phyloP scores from a whole-genome alignment of 257 asterid genomes.

The Solanum sitiens region DNA sequence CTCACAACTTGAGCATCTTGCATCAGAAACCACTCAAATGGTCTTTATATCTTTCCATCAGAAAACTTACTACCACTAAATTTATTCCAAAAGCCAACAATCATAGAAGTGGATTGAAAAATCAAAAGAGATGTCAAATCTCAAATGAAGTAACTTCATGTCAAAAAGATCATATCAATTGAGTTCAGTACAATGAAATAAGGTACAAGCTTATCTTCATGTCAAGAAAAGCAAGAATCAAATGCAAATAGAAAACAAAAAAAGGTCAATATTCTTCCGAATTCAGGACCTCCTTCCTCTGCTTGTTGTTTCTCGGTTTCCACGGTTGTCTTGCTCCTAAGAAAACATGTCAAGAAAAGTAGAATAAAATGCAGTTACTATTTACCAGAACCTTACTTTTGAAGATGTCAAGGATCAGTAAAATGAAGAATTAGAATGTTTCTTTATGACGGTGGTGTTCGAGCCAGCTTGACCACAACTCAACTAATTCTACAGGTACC shows the following conservation, averaged over 20 bases:
- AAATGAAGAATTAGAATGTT: background rate
- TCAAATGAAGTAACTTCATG: background rate
- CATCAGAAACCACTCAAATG: background rate
- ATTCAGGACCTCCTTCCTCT: constrained; percentile 12
- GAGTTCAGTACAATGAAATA: background rate
- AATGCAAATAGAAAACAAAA: constrained; percentile 11
- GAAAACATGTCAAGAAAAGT: constrained; percentile 19
- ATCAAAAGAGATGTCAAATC: background rate
- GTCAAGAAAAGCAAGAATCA: background rate
- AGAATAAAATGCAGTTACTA: constrained; percentile 12
- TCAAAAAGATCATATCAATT: background rate
- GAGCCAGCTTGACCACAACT: background rate
- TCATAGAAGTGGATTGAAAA: background rate
- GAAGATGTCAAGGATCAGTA: constrained; percentile 13
- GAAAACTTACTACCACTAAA: background rate
- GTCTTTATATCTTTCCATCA: background rate
- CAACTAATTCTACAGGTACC: background rate
- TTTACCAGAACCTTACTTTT: constrained; percentile 16
- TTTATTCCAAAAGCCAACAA: background rate
- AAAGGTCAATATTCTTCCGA: constrained; percentile 8
- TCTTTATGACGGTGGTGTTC: background rate
- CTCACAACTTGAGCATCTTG: background rate
- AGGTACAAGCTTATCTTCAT: background rate
- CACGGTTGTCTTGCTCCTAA: constrained; percentile 17
- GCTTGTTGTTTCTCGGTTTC: background rate